Percentiles rank a stretch among this genome's conserved stretches.
Evolutionary conservation across 768 basidiomycete genomes (phyloP).

Genomic region (Kondoa malvinella): DNA sequence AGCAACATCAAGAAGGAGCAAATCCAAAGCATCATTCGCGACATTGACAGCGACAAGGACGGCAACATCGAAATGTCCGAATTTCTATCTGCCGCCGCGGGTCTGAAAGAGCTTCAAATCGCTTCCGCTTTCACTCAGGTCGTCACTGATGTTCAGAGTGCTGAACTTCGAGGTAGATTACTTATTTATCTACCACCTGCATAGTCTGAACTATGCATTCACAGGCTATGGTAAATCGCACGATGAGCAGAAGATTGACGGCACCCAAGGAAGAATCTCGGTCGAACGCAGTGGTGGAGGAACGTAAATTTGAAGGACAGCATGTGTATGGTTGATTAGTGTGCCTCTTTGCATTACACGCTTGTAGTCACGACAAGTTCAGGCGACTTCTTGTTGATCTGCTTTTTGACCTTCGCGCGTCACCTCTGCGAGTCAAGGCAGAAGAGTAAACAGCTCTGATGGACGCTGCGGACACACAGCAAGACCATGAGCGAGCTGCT

Average conservation of each 20-base stretch:
- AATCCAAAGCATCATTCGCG: slow-evolving; percentile 31
- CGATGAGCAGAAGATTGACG: background rate
- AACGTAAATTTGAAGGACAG: slow-evolving; percentile 4
- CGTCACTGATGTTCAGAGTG: slow-evolving; percentile 1
- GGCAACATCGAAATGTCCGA: slow-evolving; percentile 58
- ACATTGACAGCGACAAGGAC: slow-evolving; percentile 34
- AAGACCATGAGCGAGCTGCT: background rate
- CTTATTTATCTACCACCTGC: slow-evolving; percentile 1
- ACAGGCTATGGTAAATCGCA: background rate
- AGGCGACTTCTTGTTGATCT: too few relatives aligned
- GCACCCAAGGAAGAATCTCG: slow-evolving; percentile 9
- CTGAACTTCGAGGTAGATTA: slow-evolving; percentile 9
- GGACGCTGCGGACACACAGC: background rate
- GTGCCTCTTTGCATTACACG: background rate
- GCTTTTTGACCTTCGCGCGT: too few relatives aligned
- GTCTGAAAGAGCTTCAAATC: slow-evolving; percentile 33
- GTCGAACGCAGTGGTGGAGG: slow-evolving; percentile 20
- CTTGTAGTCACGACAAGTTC: too few relatives aligned
- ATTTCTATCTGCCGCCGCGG: slow-evolving; percentile 38
- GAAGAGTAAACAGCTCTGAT: too few relatives aligned
- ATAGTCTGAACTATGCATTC: background rate
- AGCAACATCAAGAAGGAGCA: slow-evolving; percentile 30
- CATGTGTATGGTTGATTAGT: background rate
- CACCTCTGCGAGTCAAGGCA: too few relatives aligned
- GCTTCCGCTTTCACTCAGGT: slow-evolving; percentile 32